phyloP scores from a whole-genome alignment of 1,284 basidiomycete genomes.

The Puccinia coronata region DNA sequence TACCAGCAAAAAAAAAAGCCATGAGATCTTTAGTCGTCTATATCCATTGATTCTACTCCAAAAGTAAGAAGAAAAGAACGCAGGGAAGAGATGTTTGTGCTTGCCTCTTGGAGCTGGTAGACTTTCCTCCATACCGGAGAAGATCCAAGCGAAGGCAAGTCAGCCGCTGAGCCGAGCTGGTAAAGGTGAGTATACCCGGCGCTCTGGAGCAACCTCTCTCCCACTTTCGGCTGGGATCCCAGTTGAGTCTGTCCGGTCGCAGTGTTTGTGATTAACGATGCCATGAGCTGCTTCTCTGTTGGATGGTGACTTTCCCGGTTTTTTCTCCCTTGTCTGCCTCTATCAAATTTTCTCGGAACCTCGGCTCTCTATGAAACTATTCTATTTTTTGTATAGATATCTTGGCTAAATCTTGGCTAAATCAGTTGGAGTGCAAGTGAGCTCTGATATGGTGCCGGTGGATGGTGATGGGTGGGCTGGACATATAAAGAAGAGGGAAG shows the following conservation, averaged over 20 bases:
- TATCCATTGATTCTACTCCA: too few relatives aligned
- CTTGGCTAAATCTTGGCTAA: too few relatives aligned
- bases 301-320: neutral
- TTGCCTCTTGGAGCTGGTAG: slow-evolving; percentile 41
- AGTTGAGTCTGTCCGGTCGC: slow-evolving; percentile 10
- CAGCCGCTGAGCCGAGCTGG: slow-evolving; percentile 34
- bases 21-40: neutral
- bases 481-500: too few relatives aligned
- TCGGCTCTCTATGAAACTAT: too few relatives aligned
- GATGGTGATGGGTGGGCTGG: too few relatives aligned
- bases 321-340: too few relatives aligned
- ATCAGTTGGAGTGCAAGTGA: too few relatives aligned
- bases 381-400: too few relatives aligned
- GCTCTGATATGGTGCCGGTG: too few relatives aligned
- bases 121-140: slow-evolving; percentile 39
- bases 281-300: neutral
- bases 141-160: slow-evolving; percentile 28
- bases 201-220: slow-evolving; percentile 39
- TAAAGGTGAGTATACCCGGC: slow-evolving; percentile 48
- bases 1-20: too few relatives aligned
- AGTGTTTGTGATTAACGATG: slow-evolving; percentile 15
- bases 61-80: too few relatives aligned
- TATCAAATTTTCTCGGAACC: neutral
- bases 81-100: neutral
- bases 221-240: slow-evolving; percentile 23